A percentile compares a stretch with the other conserved stretches of the same genome.
These are phyloP conservation scores for Pseudozyma pruni DNA, from an alignment of 1,284 basidiomycete species.

Conservation along the genomic window DNA sequence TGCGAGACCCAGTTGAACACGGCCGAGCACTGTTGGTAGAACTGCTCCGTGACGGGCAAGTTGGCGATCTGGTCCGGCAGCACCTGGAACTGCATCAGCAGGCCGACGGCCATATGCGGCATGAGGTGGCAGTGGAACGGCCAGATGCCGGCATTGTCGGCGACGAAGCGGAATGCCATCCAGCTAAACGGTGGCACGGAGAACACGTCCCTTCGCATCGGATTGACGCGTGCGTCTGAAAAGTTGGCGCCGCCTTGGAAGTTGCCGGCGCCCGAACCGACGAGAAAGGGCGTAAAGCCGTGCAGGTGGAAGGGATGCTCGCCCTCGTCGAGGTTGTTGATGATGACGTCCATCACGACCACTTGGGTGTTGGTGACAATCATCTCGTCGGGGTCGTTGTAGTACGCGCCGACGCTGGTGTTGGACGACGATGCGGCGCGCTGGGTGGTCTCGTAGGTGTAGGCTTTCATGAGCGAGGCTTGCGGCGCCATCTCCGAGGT, in stretches of 20 bases:
- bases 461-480: constrained; percentile 29
- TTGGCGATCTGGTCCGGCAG: constrained; percentile 29
- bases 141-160: constrained; percentile 60
- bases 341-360: constrained; percentile 62
- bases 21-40: constrained; percentile 29
- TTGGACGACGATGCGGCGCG: constrained; percentile 23
- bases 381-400: constrained; percentile 34
- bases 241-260: constrained; percentile 46
- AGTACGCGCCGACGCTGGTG: constrained; percentile 31
- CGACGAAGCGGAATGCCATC: constrained; percentile 52
- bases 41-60: constrained; percentile 13
- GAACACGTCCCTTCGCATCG: constrained; percentile 58
- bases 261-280: constrained; percentile 65
- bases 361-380: constrained; percentile 44
- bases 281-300: constrained; percentile 55
- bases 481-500: constrained; percentile 36
- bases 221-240: constrained; percentile 24
- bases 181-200: constrained; percentile 51
- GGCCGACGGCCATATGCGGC: constrained; percentile 48
- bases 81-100: constrained; percentile 52
- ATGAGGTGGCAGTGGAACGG: constrained; percentile 56
- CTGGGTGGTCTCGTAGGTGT: constrained; percentile 30
- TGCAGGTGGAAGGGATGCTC: constrained; percentile 71
- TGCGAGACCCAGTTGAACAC: constrained; percentile 32
- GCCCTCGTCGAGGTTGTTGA: constrained; percentile 69